A percentile compares a stretch with the other conserved stretches of the same genome.
Evolutionary conservation across 441 rosid species (phyloP).

Genomic region (Mallotus repandus): DNA sequence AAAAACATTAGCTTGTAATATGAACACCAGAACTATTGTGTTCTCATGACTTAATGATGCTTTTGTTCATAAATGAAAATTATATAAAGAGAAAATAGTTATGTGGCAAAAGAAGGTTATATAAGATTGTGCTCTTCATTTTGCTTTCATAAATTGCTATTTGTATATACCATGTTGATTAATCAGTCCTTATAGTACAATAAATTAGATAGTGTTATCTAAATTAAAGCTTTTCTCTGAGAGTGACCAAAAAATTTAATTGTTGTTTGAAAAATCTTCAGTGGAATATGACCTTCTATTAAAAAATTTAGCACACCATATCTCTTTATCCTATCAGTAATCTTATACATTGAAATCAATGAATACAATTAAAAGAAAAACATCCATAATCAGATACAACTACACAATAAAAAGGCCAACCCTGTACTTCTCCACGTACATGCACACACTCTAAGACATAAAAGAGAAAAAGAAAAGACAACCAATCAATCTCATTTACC

Average conservation of each 20-base stretch:
- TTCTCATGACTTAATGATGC: no score
- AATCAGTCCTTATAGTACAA: background rate
- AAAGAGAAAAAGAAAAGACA: background rate
- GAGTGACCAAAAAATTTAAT: slow-evolving; percentile 1
- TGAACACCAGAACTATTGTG: background rate
- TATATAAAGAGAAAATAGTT: background rate
- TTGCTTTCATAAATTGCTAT: background rate
- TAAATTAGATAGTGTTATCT: background rate
- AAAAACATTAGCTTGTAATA: background rate
- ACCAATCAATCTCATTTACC: slow-evolving; percentile 38
- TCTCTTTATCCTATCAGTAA: background rate
- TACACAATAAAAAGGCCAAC: background rate
- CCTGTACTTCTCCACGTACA: no score
- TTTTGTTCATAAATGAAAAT: background rate
- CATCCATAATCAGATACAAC: no score
- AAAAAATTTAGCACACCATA: background rate
- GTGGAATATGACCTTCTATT: background rate
- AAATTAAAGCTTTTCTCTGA: background rate
- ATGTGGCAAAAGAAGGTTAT: background rate
- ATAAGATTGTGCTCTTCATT: background rate
- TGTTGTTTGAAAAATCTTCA: background rate
- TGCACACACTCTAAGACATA: no score
- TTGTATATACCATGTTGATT: background rate
- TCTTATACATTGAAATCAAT: background rate
- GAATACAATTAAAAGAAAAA: background rate